Conservation (phyloP, 202 grass and related monocot genomes). For the Musa balbisiana region DNA sequence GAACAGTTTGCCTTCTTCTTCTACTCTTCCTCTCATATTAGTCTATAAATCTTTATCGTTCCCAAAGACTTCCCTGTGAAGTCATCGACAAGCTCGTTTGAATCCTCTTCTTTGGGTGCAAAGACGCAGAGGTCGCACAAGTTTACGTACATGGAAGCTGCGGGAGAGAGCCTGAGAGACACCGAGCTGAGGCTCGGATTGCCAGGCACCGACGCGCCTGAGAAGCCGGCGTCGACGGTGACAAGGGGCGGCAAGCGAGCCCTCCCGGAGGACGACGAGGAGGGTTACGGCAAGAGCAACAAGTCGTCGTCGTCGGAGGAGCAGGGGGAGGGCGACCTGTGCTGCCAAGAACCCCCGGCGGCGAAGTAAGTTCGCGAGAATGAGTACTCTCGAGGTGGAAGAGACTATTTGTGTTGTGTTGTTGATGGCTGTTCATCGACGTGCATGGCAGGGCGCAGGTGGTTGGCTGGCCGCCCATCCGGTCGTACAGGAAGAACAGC, state of each 20-base stretch:
- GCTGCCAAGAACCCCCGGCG: too few species aligned
- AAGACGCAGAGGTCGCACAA: too few species aligned
- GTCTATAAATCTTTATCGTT: conserved; percentile 24
- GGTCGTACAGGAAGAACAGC: conserved; percentile 84
- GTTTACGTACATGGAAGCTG: conserved; percentile 36
- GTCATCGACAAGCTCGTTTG: neutral
- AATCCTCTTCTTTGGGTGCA: too few species aligned
- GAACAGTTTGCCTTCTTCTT: neutral
- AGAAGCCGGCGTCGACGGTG: neutral
- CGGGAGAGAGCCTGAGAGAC: conserved; percentile 35
- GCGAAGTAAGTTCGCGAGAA: too few species aligned
- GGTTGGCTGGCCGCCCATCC: conserved; percentile 85
- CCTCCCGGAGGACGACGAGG: conserved; percentile 14
- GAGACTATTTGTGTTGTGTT: neutral
- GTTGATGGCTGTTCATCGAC: conserved; percentile 13
- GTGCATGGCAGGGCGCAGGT: conserved; percentile 57
- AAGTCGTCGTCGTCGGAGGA: neutral
- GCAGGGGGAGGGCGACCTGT: too few species aligned
- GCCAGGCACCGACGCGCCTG: conserved; percentile 42
- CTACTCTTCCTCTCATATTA: conserved; percentile 29
- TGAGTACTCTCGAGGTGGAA: too few species aligned
- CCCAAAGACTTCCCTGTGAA: conserved; percentile 1
- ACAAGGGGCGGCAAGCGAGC: conserved; percentile 48
- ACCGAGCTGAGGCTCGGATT: conserved; percentile 96
- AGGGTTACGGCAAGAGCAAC: neutral